Evolutionary conservation across 768 basidiomycete species (phyloP), one percentile per base, ranked within the genome.

Genomic region (Termitomyces sp.): DNA sequence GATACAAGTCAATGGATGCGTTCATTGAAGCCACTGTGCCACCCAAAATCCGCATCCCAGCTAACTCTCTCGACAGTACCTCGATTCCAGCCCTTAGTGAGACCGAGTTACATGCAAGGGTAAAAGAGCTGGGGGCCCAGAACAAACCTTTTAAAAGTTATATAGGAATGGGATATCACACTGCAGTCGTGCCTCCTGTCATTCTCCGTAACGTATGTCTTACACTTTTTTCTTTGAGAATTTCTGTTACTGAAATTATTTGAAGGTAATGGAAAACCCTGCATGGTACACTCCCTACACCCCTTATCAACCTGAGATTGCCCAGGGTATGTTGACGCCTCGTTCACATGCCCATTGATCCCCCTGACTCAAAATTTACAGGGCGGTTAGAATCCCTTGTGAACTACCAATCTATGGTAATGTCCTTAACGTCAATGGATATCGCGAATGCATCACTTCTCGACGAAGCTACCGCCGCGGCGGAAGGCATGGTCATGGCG

Each of bases 271-370:
- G 79, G 96, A 99, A 75, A 98, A 96, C 70, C 96, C 95, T 32
- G 93, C 91, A 4, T 99, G 96, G 96, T 98, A 98, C 74, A 98
- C 96, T 7, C 93, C 90, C 16, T 96, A 96, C 73, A 96, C 95
- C 0, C 94, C 94, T 1, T 96, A 96, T 75, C 94, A 97, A 69
- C 95, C 96, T 1, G 96, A 99, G 81, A 91, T 98, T 73, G 88
- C 96, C n/a, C 96, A 99, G 86, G 96, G 94, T 91, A 68, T 28
- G 76, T 67, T 33, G 7, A 16, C 9, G 59, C 28, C 22, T 48
- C 57, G 44, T 57, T 49, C 44, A 13, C 22, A 24, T 52, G 40
- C 20, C 24, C 11, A 11, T 53, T 28, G 33, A 28, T 46, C 22
- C 39, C 28, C 11, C 18, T 50, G 22, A 54, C 36, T 36, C 3